Evolutionary conservation across 2,329 filamentous ascomycete species (phyloP).

Genomic region (Cordyceps cateniannulata): DNA sequence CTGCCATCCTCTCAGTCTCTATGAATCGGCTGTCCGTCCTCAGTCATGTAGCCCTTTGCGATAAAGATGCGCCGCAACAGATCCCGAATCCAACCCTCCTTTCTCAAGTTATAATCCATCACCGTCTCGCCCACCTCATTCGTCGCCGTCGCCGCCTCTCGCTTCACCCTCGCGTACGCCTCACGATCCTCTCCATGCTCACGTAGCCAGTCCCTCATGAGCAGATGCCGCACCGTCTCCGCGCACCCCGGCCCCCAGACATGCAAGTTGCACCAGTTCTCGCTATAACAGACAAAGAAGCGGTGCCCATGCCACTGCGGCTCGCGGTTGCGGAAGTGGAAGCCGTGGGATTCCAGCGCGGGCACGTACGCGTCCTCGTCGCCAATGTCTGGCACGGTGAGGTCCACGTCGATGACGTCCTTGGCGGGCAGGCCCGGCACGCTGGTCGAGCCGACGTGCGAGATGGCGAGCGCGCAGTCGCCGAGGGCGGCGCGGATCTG

Average conservation of each 20-base stretch:
- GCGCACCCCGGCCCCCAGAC: conserved; percentile 33
- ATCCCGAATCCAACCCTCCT: conserved; percentile 29
- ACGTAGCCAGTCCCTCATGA: conserved; percentile 36
- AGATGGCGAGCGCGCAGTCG: conserved; percentile 24
- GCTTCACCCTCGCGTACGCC: conserved; percentile 32
- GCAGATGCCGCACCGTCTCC: conserved; percentile 31
- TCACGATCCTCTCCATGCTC: conserved; percentile 28
- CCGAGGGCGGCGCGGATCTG: conserved; percentile 24
- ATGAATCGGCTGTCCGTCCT: background rate
- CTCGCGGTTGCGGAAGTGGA: conserved; percentile 36
- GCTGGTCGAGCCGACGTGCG: conserved; percentile 40
- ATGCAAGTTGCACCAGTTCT: conserved; percentile 34
- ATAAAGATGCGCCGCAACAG: conserved; percentile 22
- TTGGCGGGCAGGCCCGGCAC: conserved; percentile 39
- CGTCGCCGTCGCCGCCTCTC: conserved; percentile 23
- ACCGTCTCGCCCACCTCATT: conserved; percentile 24
- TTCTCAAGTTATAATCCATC: conserved; percentile 31
- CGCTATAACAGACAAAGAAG: conserved; percentile 27
- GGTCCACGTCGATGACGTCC: conserved; percentile 40
- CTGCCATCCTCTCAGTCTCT: background rate
- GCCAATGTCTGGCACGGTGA: conserved; percentile 30
- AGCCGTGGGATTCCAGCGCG: conserved; percentile 31
- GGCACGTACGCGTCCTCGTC: conserved; percentile 33
- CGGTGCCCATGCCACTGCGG: conserved; percentile 37
- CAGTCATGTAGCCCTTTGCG: conserved; percentile 3